Percentiles rank a stretch among this genome's conserved stretches.
Conservation (phyloP, 176 grass and related monocot genomes). For the Thalia dealbata region DNA sequence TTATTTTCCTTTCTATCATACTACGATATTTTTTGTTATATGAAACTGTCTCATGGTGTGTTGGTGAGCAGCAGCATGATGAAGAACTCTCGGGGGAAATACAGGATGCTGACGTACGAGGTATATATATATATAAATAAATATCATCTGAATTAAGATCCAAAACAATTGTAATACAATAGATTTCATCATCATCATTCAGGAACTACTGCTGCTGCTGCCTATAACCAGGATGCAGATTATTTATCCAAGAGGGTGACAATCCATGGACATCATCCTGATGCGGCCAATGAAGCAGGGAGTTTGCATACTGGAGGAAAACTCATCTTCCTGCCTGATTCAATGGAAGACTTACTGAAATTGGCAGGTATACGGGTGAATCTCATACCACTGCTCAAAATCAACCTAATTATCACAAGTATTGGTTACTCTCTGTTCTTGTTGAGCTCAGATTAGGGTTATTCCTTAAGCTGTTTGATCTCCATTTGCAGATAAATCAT, state of each 20-base stretch:
- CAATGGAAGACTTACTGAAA: conserved; percentile 13
- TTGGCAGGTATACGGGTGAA: conserved; percentile 14
- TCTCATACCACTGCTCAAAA: neutral
- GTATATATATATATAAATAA: neutral
- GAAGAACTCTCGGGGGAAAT: neutral
- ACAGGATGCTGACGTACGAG: neutral
- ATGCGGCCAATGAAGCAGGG: neutral
- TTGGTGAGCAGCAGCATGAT: neutral
- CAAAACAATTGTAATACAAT: neutral
- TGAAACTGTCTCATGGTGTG: no score
- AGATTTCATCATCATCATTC: no score
- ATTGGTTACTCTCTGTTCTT: no score
- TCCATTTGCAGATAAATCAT: conserved; percentile 8
- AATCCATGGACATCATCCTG: conserved; percentile 10
- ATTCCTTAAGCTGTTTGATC: no score
- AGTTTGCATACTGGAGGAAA: neutral
- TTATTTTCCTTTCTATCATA: no score
- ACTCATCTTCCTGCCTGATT: conserved; percentile 17
- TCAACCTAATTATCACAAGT: no score
- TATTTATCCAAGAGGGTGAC: conserved; percentile 6
- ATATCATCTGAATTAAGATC: no score
- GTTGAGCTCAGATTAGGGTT: no score
- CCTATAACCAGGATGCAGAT: neutral
- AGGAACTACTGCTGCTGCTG: neutral
- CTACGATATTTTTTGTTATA: no score